phyloP scores from a whole-genome alignment of 2,329 filamentous ascomycete genomes.

The Fusarium humuli region DNA sequence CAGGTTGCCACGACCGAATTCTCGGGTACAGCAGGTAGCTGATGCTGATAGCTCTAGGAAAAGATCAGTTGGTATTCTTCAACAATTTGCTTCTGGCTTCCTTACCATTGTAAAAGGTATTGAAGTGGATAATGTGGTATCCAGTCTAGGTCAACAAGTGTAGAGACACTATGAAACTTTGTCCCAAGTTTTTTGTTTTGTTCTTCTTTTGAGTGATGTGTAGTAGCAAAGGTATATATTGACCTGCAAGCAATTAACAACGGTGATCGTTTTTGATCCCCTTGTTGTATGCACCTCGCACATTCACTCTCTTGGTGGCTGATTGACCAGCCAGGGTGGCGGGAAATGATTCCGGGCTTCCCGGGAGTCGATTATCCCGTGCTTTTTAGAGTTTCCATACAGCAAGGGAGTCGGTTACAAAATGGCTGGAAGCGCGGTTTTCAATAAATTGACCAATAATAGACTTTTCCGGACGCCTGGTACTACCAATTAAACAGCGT shows the following conservation, averaged over 20 bases:
- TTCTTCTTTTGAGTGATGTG: background rate
- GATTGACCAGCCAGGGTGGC: background rate
- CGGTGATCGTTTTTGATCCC: background rate
- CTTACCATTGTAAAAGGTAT: background rate
- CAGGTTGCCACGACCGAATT: slow-evolving; percentile 3
- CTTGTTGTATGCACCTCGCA: background rate
- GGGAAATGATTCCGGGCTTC: background rate
- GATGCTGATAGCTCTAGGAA: background rate
- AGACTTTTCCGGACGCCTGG: background rate
- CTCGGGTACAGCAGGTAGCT: background rate
- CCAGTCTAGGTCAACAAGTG: background rate
- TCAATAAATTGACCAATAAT: background rate
- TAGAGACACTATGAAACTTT: background rate
- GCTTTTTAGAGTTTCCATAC: background rate
- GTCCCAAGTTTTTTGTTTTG: background rate
- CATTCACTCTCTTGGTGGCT: background rate
- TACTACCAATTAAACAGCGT: background rate
- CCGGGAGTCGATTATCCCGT: background rate
- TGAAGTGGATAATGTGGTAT: background rate
- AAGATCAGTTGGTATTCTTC: background rate
- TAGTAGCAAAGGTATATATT: background rate
- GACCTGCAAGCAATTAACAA: background rate
- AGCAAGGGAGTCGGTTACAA: too few relatives aligned
- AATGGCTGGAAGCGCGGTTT: background rate
- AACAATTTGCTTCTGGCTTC: background rate